A percentile compares a stretch with the other conserved stretches of the same genome.
These are phyloP conservation scores for Skeletonema marinoi DNA, from an alignment of 108 stramenopile species.

Conservation along the genomic window DNA sequence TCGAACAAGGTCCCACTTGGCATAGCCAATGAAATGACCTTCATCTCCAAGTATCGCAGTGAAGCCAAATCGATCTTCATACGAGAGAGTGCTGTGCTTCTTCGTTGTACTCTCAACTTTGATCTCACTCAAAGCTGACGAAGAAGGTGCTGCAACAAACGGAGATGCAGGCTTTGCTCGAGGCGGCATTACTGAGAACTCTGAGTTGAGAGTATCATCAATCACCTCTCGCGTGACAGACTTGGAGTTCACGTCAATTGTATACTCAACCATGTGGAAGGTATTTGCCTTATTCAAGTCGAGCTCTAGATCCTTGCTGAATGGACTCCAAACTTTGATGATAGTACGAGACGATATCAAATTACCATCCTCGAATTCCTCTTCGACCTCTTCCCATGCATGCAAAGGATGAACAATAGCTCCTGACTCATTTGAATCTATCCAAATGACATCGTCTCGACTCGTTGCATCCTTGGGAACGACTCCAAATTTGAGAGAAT, in stretches of 20 bases:
- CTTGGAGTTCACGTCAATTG: constrained; percentile 19
- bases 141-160: background rate
- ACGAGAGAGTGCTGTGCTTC: constrained; percentile 28
- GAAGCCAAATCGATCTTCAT: constrained; percentile 32
- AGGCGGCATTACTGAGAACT: constrained; percentile 43
- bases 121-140: background rate
- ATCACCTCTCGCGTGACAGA: constrained; percentile 19
- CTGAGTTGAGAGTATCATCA: constrained; percentile 38
- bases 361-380: constrained; percentile 15
- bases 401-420: constrained; percentile 50
- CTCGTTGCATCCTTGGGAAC: constrained; percentile 36
- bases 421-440: constrained; percentile 43
- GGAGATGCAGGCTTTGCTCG: background rate
- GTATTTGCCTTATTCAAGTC: constrained; percentile 39
- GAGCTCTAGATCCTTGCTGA: constrained; percentile 31
- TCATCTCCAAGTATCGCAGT: constrained; percentile 28
- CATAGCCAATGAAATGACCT: constrained; percentile 40
- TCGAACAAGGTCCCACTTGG: constrained; percentile 42
- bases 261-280: constrained; percentile 49
- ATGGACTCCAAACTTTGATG: constrained; percentile 47
- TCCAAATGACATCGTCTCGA: constrained; percentile 44
- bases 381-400: constrained; percentile 53
- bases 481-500: constrained; percentile 40
- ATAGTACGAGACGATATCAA: constrained; percentile 20
- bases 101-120: background rate